phyloP scores from a whole-genome alignment of 306 rosid genomes.

The Quillaja saponaria region DNA sequence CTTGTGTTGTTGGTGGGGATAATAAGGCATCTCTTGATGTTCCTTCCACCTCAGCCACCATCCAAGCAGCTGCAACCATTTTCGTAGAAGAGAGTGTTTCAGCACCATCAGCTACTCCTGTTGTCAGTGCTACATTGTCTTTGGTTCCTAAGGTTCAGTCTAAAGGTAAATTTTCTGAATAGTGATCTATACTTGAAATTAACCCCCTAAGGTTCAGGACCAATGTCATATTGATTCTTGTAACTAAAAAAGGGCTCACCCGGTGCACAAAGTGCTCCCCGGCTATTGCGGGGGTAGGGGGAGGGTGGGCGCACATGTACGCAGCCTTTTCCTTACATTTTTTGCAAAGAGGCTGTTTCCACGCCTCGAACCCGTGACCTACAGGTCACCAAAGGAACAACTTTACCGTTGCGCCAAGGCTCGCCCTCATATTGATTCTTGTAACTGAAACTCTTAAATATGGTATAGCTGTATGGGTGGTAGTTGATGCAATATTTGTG shows the following conservation, averaged over 20 bases:
- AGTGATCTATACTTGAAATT: slow-evolving; percentile 5
- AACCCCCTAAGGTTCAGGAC: slow-evolving; percentile 15
- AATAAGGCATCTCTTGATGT: slow-evolving; percentile 44
- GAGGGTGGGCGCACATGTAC: too few species aligned
- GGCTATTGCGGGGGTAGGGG: too few species aligned
- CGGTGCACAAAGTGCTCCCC: too few species aligned
- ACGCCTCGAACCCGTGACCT: too few species aligned
- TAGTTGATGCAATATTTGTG: too few species aligned
- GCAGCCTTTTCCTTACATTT: too few species aligned
- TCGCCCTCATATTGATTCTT: too few species aligned
- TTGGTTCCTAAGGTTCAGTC: slow-evolving; percentile 61
- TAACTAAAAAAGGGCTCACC: too few species aligned
- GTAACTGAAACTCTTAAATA: not conserved
- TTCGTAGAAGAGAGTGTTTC: slow-evolving; percentile 43
- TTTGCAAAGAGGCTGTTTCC: too few species aligned
- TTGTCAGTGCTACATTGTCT: slow-evolving; percentile 42
- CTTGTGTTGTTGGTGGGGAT: slow-evolving; percentile 35
- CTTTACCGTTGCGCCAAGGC: too few species aligned
- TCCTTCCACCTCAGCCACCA: slow-evolving; percentile 50
- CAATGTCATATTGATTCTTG: not conserved
- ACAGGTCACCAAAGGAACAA: too few species aligned
- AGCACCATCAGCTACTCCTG: slow-evolving; percentile 40
- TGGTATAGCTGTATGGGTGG: too few species aligned
- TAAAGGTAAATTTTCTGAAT: slow-evolving; percentile 61
- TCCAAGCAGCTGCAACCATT: slow-evolving; percentile 51